Evolutionary conservation across 1,139 yeast species (phyloP).

Genomic region (Meyerozyma smithsonii): DNA sequence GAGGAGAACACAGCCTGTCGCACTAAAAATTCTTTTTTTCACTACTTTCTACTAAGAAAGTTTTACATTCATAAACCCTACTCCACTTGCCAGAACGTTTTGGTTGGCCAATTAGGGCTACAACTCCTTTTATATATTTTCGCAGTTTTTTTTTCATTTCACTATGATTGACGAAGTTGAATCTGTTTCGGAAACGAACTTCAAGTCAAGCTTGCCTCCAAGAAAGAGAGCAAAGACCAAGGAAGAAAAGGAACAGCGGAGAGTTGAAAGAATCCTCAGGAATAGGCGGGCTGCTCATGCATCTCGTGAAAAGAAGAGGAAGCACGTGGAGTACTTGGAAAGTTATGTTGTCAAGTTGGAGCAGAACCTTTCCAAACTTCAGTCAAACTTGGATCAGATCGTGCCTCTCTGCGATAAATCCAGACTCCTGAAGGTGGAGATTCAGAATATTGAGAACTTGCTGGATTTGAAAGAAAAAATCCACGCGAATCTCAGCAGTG

Average conservation of each 20-base stretch:
- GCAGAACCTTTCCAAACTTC: constrained; percentile 24
- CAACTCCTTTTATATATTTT: neutral
- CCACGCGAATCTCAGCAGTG: constrained; percentile 24
- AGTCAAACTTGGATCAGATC: constrained; percentile 18
- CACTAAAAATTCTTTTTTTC: neutral
- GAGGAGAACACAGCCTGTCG: neutral
- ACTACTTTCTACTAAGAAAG: neutral
- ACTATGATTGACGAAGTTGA: constrained; percentile 6
- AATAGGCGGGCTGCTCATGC: constrained; percentile 98
- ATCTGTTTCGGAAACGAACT: constrained; percentile 15
- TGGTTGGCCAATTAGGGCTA: neutral
- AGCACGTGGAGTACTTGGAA: constrained; percentile 85
- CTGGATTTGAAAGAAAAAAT: constrained; percentile 30
- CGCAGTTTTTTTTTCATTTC: neutral
- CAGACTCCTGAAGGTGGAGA: constrained; percentile 12
- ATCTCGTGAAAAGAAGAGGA: constrained; percentile 91
- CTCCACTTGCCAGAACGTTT: neutral
- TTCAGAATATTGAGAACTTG: constrained; percentile 21
- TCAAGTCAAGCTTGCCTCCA: constrained; percentile 68
- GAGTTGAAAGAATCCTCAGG: constrained; percentile 86
- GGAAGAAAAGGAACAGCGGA: constrained; percentile 95
- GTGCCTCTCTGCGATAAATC: constrained; percentile 8
- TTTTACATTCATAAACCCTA: neutral
- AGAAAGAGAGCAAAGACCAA: constrained; percentile 94
- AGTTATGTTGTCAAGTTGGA: constrained; percentile 51